A percentile compares a stretch with the other conserved stretches of the same genome.
These are phyloP conservation scores for Onygenales sp. DNA, from an alignment of 2,329 filamentous ascomycete genomes.

Conservation along the genomic window DNA sequence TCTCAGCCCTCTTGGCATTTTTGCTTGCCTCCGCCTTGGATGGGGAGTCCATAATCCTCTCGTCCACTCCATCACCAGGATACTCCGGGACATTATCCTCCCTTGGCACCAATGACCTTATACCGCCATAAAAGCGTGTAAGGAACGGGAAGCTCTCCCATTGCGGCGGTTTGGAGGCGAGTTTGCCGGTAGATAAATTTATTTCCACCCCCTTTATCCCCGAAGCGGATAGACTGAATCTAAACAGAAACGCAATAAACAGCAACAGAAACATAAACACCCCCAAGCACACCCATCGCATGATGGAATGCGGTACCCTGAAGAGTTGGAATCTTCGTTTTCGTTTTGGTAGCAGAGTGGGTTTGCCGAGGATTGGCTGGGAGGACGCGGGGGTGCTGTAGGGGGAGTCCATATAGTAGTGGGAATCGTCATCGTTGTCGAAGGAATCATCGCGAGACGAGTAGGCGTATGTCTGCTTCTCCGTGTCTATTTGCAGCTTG, in stretches of 20 bases:
- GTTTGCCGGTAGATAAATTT: not conserved
- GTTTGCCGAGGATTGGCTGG: constrained; percentile 29
- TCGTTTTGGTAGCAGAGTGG: constrained; percentile 20
- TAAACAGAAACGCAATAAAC: constrained; percentile 66
- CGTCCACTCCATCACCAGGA: constrained; percentile 47
- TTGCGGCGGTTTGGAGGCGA: constrained; percentile 43
- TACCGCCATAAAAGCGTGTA: constrained; percentile 80
- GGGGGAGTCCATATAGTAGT: constrained; percentile 44
- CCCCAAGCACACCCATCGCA: constrained; percentile 66
- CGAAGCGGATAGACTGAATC: constrained; percentile 56
- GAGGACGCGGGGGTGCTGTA: constrained; percentile 36
- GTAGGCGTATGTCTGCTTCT: constrained; percentile 16
- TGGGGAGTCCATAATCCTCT: constrained; percentile 38
- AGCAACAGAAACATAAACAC: constrained; percentile 61
- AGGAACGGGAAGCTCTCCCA: constrained; percentile 86
- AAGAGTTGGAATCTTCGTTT: constrained; percentile 38
- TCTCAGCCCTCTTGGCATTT: constrained; percentile 4
- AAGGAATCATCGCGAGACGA: constrained; percentile 14
- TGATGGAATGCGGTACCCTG: constrained; percentile 60
- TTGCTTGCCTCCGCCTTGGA: constrained; percentile 22
- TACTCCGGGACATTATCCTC: constrained; percentile 70
- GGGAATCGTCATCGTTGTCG: constrained; percentile 22
- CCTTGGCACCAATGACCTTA: constrained; percentile 59
- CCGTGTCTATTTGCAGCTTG: constrained; percentile 10
- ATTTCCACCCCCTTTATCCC: constrained; percentile 25